phyloP scores from a whole-genome alignment of 2,329 filamentous ascomycete genomes.

The Colletotrichum sp. region DNA sequence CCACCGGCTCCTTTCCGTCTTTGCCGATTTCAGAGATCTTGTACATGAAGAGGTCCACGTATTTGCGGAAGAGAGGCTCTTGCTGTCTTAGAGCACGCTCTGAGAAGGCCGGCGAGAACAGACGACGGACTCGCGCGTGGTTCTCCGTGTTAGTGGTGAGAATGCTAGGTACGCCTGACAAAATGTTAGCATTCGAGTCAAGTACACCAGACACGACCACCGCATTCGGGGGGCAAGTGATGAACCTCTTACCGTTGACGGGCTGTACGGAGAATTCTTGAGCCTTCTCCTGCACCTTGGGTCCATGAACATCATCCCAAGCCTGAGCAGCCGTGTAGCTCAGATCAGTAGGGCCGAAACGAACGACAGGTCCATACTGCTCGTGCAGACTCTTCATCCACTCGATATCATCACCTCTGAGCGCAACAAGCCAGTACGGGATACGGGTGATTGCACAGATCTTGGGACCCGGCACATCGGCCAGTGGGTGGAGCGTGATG shows the following conservation, averaged over 20 bases:
- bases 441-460: conserved; percentile 25
- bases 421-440: conserved; percentile 25
- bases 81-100: conserved; percentile 24
- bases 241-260: conserved; percentile 18
- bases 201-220: fast-evolving
- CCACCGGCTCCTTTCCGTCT: conserved; percentile 12
- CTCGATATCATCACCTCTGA: conserved; percentile 23
- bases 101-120: conserved; percentile 26
- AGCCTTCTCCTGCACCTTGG: conserved; percentile 15
- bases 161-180: conserved; percentile 20
- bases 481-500: conserved; percentile 28
- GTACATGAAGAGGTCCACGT: conserved; percentile 39
- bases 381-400: conserved; percentile 26
- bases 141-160: conserved; percentile 23
- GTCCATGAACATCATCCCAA: conserved; percentile 26
- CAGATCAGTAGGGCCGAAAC: conserved; percentile 25
- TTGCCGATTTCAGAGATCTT: conserved; percentile 35
- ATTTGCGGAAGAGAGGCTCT: conserved; percentile 33
- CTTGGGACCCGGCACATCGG: conserved; percentile 23
- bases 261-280: conserved; percentile 22
- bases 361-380: conserved; percentile 24
- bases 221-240: too few species aligned
- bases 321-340: conserved; percentile 24
- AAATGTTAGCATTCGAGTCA: not conserved
- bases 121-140: conserved; percentile 21